A percentile compares a stretch with the other conserved stretches of the same genome.
These are phyloP conservation scores for Monosporascus sp. DNA, from an alignment of 2,329 filamentous ascomycete genomes.

Conservation along the genomic window DNA sequence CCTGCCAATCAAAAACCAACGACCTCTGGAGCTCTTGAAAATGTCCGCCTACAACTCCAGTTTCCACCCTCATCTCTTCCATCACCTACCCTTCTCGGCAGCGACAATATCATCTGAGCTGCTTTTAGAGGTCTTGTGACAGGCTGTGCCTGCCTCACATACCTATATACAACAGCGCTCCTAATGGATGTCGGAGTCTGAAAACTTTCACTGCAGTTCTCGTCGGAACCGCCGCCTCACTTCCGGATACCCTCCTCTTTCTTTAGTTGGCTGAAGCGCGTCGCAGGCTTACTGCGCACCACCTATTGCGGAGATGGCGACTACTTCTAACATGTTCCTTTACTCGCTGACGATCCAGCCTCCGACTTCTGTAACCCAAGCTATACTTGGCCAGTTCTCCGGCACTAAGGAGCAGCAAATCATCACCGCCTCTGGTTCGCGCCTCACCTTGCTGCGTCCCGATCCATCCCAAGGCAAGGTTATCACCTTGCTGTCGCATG, in stretches of 20 bases:
- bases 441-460: conserved; percentile 80
- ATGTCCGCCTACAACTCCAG: too few species aligned
- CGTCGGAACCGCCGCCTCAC: conserved; percentile 5
- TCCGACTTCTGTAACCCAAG: conserved; percentile 82
- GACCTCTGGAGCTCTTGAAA: conserved; percentile 11
- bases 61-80: too few species aligned
- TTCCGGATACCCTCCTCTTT: background rate
- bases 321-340: conserved; percentile 97
- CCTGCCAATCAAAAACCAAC: conserved; percentile 12
- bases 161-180: background rate
- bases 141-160: background rate
- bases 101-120: too few species aligned
- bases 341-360: conserved; percentile 96
- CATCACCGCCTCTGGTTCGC: conserved; percentile 85
- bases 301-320: conserved; percentile 65
- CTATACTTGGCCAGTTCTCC: conserved; percentile 90
- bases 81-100: too few species aligned
- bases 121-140: background rate
- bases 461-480: conserved; percentile 83
- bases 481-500: conserved; percentile 78
- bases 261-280: conserved; percentile 12
- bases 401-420: conserved; percentile 98
- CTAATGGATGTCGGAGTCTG: background rate
- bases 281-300: conserved; percentile 28
- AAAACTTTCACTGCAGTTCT: background rate